A percentile compares a stretch with the other conserved stretches of the same genome.
Conservation (phyloP, 768 basidiomycete genomes). For the Lentinula sp. region DNA sequence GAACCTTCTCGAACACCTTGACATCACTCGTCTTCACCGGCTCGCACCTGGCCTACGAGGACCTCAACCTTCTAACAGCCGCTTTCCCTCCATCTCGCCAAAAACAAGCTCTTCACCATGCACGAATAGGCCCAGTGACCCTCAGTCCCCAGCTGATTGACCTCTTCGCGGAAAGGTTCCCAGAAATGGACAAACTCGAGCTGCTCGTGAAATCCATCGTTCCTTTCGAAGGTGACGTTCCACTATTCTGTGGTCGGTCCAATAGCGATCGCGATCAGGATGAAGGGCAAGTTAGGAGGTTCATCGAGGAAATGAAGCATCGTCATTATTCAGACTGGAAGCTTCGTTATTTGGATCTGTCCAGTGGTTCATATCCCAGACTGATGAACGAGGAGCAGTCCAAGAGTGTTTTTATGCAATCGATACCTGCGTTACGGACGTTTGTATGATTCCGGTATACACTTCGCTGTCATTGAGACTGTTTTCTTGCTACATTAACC, state of each 20-base stretch:
- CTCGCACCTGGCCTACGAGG: conserved; percentile 26
- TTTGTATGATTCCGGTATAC: neutral
- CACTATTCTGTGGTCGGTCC: neutral
- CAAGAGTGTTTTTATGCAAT: neutral
- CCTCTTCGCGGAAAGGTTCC: conserved; percentile 30
- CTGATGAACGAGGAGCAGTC: neutral
- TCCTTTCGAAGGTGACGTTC: conserved; percentile 12
- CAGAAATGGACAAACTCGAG: conserved; percentile 27
- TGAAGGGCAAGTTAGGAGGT: neutral
- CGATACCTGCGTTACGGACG: neutral
- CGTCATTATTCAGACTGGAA: neutral
- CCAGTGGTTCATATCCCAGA: conserved; percentile 1
- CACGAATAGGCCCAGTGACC: conserved; percentile 33
- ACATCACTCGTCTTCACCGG: conserved; percentile 34
- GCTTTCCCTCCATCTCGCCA: conserved; percentile 14
- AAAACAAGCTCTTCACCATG: conserved; percentile 17
- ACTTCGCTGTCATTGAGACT: neutral
- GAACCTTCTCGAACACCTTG: conserved; percentile 26
- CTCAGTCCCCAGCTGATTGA: conserved; percentile 38
- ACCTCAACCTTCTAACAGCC: conserved; percentile 25
- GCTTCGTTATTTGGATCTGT: neutral
- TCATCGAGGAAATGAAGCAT: conserved; percentile 1
- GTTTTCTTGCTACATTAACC: neutral
- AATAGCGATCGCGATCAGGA: conserved; percentile 5
- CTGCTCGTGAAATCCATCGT: conserved; percentile 33